Evolutionary conservation across 352 stramenopile genomes (phyloP).

Genomic region (Phytophthora quininea): DNA sequence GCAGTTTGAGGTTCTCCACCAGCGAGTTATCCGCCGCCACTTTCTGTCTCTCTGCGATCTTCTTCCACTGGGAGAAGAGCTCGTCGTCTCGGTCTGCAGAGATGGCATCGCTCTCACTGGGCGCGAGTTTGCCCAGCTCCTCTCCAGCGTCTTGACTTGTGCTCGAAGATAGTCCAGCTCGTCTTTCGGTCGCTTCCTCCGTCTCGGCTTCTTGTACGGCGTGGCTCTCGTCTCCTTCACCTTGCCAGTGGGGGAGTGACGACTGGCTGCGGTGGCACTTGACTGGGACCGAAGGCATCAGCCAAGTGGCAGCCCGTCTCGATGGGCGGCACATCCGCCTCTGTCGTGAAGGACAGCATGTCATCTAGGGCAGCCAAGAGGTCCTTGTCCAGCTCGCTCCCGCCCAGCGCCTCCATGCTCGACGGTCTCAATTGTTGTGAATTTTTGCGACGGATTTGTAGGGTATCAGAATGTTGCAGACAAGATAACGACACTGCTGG

Average conservation of each 20-base stretch:
- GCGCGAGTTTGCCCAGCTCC: conserved; percentile 24
- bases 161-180: conserved; percentile 39
- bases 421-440: background rate
- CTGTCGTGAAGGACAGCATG: conserved; percentile 18
- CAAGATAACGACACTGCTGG: background rate
- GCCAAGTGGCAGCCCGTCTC: conserved; percentile 23
- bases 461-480: background rate
- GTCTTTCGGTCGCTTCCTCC: conserved; percentile 37
- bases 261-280: background rate
- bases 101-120: background rate
- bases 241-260: background rate
- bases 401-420: conserved; percentile 7
- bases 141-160: conserved; percentile 27
- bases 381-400: conserved; percentile 21
- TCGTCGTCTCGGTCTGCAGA: conserved; percentile 18
- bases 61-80: conserved; percentile 28
- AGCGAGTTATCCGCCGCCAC: conserved; percentile 18
- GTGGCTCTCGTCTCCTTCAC: conserved; percentile 16
- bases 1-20: conserved; percentile 34
- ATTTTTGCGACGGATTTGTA: background rate
- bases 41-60: conserved; percentile 30
- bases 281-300: conserved; percentile 17
- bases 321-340: background rate
- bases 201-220: conserved; percentile 21
- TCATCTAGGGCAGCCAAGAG: conserved; percentile 27